Percentiles rank a stretch among this genome's conserved stretches.
phyloP scores from a whole-genome alignment of 768 basidiomycete genomes.

The Lactarius tabidus region DNA sequence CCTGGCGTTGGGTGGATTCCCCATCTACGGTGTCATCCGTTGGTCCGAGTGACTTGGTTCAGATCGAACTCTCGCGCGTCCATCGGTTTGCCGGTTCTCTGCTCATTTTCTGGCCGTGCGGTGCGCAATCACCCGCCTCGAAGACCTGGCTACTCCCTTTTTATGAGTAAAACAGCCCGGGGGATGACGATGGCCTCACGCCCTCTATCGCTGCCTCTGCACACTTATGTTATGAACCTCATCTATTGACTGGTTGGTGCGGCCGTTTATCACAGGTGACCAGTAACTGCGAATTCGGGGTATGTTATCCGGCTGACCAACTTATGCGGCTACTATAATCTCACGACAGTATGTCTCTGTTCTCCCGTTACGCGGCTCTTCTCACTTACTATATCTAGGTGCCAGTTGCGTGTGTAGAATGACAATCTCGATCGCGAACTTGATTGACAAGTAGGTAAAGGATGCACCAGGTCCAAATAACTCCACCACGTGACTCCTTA shows the following conservation, averaged over 20 bases:
- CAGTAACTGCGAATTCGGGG: not conserved
- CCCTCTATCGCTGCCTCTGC: slow-evolving; percentile 15
- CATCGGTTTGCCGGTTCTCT: slow-evolving; percentile 27
- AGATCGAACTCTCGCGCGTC: slow-evolving; percentile 27
- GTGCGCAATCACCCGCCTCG: slow-evolving; percentile 1
- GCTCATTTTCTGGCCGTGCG: slow-evolving; percentile 28
- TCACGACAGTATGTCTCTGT: slow-evolving; percentile 1
- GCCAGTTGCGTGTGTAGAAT: slow-evolving; percentile 20
- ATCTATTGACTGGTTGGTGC: slow-evolving; percentile 3
- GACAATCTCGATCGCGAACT: slow-evolving; percentile 21
- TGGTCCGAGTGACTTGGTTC: not conserved
- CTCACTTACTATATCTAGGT: not conserved
- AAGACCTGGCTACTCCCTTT: too few species aligned
- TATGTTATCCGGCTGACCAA: not conserved
- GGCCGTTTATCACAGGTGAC: slow-evolving; percentile 5
- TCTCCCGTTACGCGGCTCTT: not conserved
- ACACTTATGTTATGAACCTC: slow-evolving; percentile 6
- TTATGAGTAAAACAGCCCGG: slow-evolving; percentile 17
- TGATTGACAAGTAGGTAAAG: slow-evolving; percentile 23
- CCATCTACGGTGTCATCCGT: not conserved
- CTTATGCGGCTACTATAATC: not conserved
- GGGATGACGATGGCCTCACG: slow-evolving; percentile 27
- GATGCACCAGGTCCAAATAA: not conserved
- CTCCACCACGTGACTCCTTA: not conserved
- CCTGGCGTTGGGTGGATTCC: slow-evolving; percentile 7